Base-by-base conservation (phyloP, 352 stramenopile species). In the Pythium dissotocum region DNA sequence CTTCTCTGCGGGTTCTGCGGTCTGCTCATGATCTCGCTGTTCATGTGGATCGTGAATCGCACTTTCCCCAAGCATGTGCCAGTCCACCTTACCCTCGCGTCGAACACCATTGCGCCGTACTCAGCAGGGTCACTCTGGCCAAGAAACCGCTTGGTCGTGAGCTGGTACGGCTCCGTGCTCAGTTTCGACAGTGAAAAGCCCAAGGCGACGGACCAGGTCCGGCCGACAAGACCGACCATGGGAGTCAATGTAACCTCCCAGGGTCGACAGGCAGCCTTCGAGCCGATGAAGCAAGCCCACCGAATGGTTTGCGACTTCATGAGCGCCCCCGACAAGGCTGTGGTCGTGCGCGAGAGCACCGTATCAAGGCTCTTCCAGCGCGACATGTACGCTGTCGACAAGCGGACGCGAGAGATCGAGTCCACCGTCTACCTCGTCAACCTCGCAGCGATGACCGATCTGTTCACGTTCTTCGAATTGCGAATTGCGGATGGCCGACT, bases 391-490 rank as follows among this genome's bases (percentile, higher is more conserved):
- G 56, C 6, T 10, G 24, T 56, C 10, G 10, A 53, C 1, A 12
- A n/a, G 6, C 57, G 64, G 7, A 61, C 7, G 8, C 59, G 60
- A 6, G 56, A 69, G 46, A 58, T 59, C 12, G 30, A 73, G 24
- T 54, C 61, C 44, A 44, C 52, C 4, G 36, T 66, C 0, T 69
- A 60, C 40, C 48, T 73, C 28, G 51, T 69, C 3, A 73, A 73
- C 49, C 30, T 73, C 36, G 60, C 67, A 3, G 67, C 32, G 12
- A 73, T 73, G 61, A 73, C 61, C 1, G 67, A 73, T 30, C 61
- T 51, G 1, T 28, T 69, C 51, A 73, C 67, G 16, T 26, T 58
- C 5, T 30, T 69, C 8, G 2, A 42, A 2, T 42, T 73, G 24
- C 67, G 67, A 0, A 2, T 55, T 4, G 21, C 51, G 18, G 6